Percentiles rank a stretch among this genome's conserved stretches.
Conservation (phyloP, 2,329 filamentous ascomycete species). For the Ascochyta viciae-villosae region DNA sequence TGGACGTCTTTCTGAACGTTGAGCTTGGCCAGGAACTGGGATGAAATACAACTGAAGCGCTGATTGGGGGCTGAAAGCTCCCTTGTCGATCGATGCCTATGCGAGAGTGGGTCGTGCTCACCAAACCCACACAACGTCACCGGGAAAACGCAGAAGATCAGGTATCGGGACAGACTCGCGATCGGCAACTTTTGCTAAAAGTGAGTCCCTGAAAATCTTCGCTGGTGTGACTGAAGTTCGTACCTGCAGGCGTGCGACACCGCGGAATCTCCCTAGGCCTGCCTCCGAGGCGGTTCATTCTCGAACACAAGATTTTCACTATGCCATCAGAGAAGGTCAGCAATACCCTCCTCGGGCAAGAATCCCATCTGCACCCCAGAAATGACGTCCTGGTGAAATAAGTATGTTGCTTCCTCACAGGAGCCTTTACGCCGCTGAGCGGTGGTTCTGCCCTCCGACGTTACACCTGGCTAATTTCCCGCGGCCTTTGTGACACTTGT, state of each 20-base stretch:
- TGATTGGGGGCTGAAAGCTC: constrained; percentile 31
- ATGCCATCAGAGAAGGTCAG: constrained; percentile 14
- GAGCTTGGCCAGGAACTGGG: constrained; percentile 2
- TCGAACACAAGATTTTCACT: constrained; percentile 10
- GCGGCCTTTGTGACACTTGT: constrained; percentile 1
- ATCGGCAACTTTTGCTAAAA: constrained; percentile 23
- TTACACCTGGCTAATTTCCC: constrained; percentile 17
- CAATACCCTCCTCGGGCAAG: constrained; percentile 14
- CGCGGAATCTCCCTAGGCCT: not conserved
- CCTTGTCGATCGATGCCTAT: constrained; percentile 27
- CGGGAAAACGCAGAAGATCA: constrained; percentile 20
- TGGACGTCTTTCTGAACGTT: constrained; percentile 13
- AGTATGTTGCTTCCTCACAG: not conserved
- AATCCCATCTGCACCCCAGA: constrained; percentile 14
- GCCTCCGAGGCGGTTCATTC: constrained; percentile 4
- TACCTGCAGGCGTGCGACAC: constrained; percentile 34
- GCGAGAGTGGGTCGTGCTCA: constrained; percentile 14
- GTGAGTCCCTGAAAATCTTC: constrained; percentile 27
- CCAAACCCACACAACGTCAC: constrained; percentile 41
- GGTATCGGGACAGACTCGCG: constrained; percentile 31
- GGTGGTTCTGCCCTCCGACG: constrained; percentile 12
- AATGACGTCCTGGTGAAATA: constrained; percentile 18
- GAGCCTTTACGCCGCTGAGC: not conserved
- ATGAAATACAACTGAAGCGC: not conserved
- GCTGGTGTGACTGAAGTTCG: constrained; percentile 21